Conservation (phyloP, 2,329 filamentous ascomycete species). For the Mycocentrospora acerina region DNA sequence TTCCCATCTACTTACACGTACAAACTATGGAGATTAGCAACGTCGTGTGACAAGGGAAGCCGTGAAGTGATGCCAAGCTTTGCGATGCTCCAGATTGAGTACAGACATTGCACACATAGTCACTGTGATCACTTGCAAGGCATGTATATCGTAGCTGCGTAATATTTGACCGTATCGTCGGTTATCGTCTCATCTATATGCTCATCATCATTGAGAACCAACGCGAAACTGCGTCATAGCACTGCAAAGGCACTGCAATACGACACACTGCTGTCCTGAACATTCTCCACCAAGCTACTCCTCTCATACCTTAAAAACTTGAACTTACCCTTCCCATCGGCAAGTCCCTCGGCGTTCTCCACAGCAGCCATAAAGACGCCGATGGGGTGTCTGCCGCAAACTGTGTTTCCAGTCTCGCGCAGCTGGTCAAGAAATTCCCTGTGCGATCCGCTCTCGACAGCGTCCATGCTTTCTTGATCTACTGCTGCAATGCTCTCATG, state of each 20-base stretch:
- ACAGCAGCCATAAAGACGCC: constrained; percentile 88
- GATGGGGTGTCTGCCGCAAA: constrained; percentile 94
- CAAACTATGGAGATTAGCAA: no score
- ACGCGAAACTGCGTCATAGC: constrained; percentile 9
- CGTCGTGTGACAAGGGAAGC: no score
- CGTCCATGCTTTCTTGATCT: constrained; percentile 80
- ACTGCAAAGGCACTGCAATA: constrained; percentile 92
- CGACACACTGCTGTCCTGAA: constrained; percentile 82
- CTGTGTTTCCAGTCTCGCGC: constrained; percentile 77
- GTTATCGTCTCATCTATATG: no score
- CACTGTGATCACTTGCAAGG: no score
- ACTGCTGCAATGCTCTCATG: constrained; percentile 82
- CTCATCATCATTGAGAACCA: no score
- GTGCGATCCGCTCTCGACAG: constrained; percentile 76
- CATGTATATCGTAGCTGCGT: no score
- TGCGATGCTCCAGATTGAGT: no score
- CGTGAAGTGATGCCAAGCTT: no score
- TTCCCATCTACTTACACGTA: no score
- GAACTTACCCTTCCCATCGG: constrained; percentile 64
- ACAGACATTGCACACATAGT: no score
- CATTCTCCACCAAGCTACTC: constrained; percentile 70
- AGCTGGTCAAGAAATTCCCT: constrained; percentile 69
- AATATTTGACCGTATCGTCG: no score
- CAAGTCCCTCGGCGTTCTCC: constrained; percentile 55
- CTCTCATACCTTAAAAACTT: constrained; percentile 84